Conservation (phyloP, 257 asterid genomes). For the Sherardia arvensis region DNA sequence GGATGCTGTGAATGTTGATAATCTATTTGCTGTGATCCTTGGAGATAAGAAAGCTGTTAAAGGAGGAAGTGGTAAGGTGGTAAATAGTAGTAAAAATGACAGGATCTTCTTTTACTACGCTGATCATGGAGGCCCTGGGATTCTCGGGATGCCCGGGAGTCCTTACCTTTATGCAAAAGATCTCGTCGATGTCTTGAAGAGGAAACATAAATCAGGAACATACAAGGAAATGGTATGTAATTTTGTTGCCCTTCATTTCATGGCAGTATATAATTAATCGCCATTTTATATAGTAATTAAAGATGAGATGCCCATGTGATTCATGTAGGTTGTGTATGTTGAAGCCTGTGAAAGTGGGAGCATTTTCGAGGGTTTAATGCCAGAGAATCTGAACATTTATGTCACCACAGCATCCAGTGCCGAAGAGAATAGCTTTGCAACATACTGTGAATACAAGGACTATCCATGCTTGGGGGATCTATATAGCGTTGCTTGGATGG, state of each 20-base stretch:
- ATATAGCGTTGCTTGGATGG: slow-evolving; percentile 97
- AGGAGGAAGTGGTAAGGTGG: slow-evolving; percentile 81
- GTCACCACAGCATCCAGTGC: slow-evolving; percentile 85
- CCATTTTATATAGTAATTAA: neutral
- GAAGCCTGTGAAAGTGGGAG: slow-evolving; percentile 98
- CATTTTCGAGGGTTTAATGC: slow-evolving; percentile 76
- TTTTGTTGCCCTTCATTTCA: neutral
- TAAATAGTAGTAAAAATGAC: slow-evolving; percentile 54
- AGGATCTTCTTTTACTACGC: slow-evolving; percentile 74
- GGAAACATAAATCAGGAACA: slow-evolving; percentile 59
- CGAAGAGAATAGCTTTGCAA: slow-evolving; percentile 87
- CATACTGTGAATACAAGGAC: slow-evolving; percentile 64
- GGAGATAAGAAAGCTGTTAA: slow-evolving; percentile 57
- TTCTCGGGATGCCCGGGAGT: slow-evolving; percentile 79
- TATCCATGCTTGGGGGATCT: slow-evolving; percentile 83
- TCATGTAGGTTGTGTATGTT: slow-evolving; percentile 53
- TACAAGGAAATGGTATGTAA: slow-evolving; percentile 80
- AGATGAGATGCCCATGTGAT: neutral
- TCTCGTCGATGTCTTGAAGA: slow-evolving; percentile 58
- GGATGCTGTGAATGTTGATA: slow-evolving; percentile 45
- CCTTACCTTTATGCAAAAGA: slow-evolving; percentile 65
- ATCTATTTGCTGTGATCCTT: slow-evolving; percentile 66
- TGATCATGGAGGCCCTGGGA: slow-evolving; percentile 98
- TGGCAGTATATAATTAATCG: neutral
- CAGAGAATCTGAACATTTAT: slow-evolving; percentile 56